These are phyloP conservation scores for Coprinopsis strossmayeri DNA, from an alignment of 768 basidiomycete species.

Conservation along the genomic window DNA sequence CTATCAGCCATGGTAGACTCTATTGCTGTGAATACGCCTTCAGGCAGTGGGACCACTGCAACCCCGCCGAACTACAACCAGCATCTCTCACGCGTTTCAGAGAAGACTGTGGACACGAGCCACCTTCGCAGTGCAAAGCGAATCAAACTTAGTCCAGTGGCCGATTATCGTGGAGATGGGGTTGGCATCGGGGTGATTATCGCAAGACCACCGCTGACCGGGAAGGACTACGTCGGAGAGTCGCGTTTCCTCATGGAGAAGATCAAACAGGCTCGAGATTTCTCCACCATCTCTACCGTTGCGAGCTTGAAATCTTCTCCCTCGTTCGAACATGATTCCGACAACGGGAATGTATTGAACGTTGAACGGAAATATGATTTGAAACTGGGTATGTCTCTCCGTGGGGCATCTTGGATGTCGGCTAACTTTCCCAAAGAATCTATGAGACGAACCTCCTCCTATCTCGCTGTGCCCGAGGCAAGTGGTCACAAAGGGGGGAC, in stretches of 20 bases:
- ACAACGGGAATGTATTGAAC: conserved; percentile 2
- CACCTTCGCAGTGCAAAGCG: conserved; percentile 74
- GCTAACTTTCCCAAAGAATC: conserved; percentile 17
- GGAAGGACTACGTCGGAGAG: conserved; percentile 74
- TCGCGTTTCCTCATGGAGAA: conserved; percentile 73
- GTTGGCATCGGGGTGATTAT: conserved; percentile 40
- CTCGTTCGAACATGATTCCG: conserved; percentile 7
- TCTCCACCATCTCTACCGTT: conserved; percentile 67
- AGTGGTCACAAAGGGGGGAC: conserved; percentile 22
- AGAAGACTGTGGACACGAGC: conserved; percentile 32
- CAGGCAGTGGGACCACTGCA: conserved; percentile 43
- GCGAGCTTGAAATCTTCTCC: conserved; percentile 33
- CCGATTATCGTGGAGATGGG: conserved; percentile 51
- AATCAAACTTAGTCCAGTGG: conserved; percentile 66
- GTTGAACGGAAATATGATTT: not conserved
- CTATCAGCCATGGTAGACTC: conserved; percentile 92
- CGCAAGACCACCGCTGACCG: conserved; percentile 37
- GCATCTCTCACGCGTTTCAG: conserved; percentile 37
- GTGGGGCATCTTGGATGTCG: not conserved
- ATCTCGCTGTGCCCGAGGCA: conserved; percentile 28
- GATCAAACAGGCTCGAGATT: conserved; percentile 72
- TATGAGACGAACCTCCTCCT: conserved; percentile 23
- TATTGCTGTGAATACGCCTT: conserved; percentile 76
- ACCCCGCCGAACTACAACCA: conserved; percentile 41
- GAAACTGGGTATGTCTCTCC: not conserved